Conservation (phyloP, 78 protist species). For the Dictyostelium capitatum region DNA sequence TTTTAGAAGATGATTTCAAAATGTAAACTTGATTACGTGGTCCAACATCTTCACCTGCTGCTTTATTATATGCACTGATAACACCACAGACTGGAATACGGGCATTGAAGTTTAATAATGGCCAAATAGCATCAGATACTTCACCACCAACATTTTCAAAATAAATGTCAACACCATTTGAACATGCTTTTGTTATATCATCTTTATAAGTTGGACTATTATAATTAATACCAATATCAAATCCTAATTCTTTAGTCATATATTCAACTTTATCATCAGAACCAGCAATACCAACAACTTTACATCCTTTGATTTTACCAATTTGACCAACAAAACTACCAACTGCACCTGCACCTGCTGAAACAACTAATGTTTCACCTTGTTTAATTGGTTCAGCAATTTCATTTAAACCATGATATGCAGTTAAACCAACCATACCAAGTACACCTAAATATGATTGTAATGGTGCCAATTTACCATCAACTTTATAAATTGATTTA, state of each 20-base stretch:
- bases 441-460: background rate
- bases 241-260: conserved; percentile 50
- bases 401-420: conserved; percentile 25
- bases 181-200: background rate
- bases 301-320: conserved; percentile 56
- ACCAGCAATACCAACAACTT: conserved; percentile 86
- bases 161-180: conserved; percentile 83
- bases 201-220: conserved; percentile 13
- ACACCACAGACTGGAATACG: conserved; percentile 80
- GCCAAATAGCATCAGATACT: conserved; percentile 64
- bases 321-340: conserved; percentile 63
- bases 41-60: background rate
- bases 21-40: background rate
- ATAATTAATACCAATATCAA: conserved; percentile 84
- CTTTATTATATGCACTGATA: conserved; percentile 58
- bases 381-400: conserved; percentile 79
- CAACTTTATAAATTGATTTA: background rate
- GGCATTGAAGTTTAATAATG: conserved; percentile 1
- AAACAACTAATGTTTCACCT: conserved; percentile 79
- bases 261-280: conserved; percentile 50
- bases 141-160: conserved; percentile 91
- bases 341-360: conserved; percentile 85
- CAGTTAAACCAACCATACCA: conserved; percentile 84
- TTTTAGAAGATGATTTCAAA: conserved; percentile 15
- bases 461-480: background rate